Evolutionary conservation across 306 rosid species (phyloP), one percentile per base, ranked within the genome.

Genomic region (Psophocarpus tetragonolobus): DNA sequence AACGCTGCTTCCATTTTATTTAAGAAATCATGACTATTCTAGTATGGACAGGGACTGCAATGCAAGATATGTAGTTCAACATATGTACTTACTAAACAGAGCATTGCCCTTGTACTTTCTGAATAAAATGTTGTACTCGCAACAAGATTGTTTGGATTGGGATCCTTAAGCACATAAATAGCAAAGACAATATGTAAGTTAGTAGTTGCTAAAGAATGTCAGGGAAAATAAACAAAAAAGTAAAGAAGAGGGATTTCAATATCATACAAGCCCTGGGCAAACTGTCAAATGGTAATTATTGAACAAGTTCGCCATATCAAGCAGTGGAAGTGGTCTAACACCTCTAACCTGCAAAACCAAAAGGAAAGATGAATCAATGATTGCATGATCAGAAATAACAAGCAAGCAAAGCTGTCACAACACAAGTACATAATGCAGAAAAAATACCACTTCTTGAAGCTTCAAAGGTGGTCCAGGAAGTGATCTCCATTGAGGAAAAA

Each of bases 361-460:
- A 70, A 48, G 54, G 70, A 73, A 78, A 84, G 54, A 77, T 45
- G 73, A 86, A 77, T 73, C 62, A 8, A 48, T 23, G 65, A 66
- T 9, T 33, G 79, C 77, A 75, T 51, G 48, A 71, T 32, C 72
- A 75, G 27, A 42, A 77, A 74, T 23, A 26, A 77, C 45, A 35
- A 66, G 62, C 60, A 29, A 69, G 65, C 14, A 30, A 44, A 6
- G 53, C 29, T 38, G 44, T 69, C 6, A 48, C 9, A 75, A 51
- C 42, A 58, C 45, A 29, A 58, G 75, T 8, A 66, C 76, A 79
- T 39, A 71, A 60, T 18, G 75, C 73, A 70, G 56, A 75, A 65
- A 72, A 85, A 85, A 78, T 75, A 96, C 99, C 94, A 96, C 99
- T 92, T 96, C 99, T 87, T 96, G 99, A 82, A 96, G 99, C 93